phyloP scores from a whole-genome alignment of 1,139 yeast species.

The Suhomyces bokatorum region DNA sequence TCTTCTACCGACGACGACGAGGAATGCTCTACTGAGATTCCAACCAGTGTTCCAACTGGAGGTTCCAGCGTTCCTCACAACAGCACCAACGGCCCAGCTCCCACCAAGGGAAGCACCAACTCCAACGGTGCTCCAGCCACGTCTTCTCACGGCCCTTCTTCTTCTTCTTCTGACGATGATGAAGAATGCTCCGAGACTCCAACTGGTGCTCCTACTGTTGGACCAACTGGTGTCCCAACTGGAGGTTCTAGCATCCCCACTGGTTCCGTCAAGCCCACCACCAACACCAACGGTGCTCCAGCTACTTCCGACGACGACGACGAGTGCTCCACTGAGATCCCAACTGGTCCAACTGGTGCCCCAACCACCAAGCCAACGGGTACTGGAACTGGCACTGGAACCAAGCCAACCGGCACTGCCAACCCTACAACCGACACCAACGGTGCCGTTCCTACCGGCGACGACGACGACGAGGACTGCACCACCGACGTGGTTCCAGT shows the following conservation, averaged over 20 bases:
- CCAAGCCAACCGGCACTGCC: background rate
- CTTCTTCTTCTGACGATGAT: constrained; percentile 11
- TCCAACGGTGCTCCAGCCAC: background rate
- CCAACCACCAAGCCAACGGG: background rate
- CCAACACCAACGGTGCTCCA: background rate
- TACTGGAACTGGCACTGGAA: background rate
- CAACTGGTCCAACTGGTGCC: constrained; percentile 1
- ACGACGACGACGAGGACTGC: constrained; percentile 18
- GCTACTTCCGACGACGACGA: constrained; percentile 6
- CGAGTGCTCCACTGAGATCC: background rate
- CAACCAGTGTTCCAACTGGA: constrained; percentile 4
- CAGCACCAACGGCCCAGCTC: background rate
- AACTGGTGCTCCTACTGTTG: background rate
- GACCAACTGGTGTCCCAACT: background rate
- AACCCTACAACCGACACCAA: background rate
- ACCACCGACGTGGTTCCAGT: constrained; percentile 4
- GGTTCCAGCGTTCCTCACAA: background rate
- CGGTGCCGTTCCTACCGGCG: constrained; percentile 8
- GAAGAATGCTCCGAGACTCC: constrained; percentile 10
- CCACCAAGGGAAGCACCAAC: background rate
- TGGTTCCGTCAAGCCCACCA: background rate
- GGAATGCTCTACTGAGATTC: background rate
- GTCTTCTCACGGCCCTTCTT: background rate
- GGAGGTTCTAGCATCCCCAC: background rate
- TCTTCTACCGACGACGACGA: constrained; percentile 1